Evolutionary conservation across 139 green algal species (phyloP).

Genomic region (Picochlorum sp.): DNA sequence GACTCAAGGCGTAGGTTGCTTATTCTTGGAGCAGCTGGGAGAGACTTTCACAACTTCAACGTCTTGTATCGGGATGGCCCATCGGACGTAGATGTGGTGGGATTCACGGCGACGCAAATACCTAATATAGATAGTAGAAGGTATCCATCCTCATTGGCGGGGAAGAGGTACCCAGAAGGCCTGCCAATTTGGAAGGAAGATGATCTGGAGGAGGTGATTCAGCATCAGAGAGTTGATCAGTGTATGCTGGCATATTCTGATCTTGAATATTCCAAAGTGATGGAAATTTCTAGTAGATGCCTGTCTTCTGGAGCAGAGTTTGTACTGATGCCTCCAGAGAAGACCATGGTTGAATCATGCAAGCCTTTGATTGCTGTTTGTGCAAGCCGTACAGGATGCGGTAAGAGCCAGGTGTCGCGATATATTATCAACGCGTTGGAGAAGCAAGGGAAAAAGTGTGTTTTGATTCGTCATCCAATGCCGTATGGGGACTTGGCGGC

Average conservation of each 20-base stretch:
- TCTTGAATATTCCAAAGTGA: constrained; percentile 19
- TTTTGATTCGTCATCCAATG: constrained; percentile 41
- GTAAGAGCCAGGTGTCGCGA: constrained; percentile 30
- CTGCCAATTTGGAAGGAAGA: constrained; percentile 30
- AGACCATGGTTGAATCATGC: constrained; percentile 21
- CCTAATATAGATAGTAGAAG: constrained; percentile 26
- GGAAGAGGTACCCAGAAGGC: constrained; percentile 22
- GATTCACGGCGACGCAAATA: constrained; percentile 43
- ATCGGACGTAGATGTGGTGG: constrained; percentile 14
- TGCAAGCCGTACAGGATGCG: constrained; percentile 35
- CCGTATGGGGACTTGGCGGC: constrained; percentile 35
- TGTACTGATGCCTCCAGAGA: constrained; percentile 13
- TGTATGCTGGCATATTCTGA: constrained; percentile 27
- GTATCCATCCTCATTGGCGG: constrained; percentile 25
- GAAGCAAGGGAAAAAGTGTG: constrained; percentile 38
- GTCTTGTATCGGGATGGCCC: constrained; percentile 8
- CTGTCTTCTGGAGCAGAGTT: constrained; percentile 31
- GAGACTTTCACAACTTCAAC: constrained; percentile 42
- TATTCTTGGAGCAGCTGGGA: constrained; percentile 22
- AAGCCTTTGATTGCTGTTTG: constrained; percentile 28
- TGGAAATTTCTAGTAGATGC: constrained; percentile 19
- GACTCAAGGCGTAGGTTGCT: constrained; percentile 8
- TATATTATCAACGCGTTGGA: constrained; percentile 34
- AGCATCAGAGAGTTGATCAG: constrained; percentile 16
- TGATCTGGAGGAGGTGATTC: constrained; percentile 23